These are phyloP conservation scores for Albizia julibrissin DNA, from an alignment of 306 rosid genomes.

Conservation along the genomic window DNA sequence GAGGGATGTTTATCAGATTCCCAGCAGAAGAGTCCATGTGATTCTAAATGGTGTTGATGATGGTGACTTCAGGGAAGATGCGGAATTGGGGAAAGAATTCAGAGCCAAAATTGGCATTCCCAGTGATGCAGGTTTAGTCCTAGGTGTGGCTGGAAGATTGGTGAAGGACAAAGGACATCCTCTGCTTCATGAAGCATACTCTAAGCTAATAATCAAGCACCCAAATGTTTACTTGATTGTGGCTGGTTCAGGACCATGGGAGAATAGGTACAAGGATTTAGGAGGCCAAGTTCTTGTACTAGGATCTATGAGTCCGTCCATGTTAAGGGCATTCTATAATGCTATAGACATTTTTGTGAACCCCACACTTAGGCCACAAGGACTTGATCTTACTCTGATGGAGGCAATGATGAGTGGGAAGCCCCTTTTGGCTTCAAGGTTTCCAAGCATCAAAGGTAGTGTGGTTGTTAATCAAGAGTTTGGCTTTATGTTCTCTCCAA, in stretches of 20 bases:
- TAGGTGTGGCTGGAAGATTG: slow-evolving; percentile 94
- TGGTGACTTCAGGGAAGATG: slow-evolving; percentile 56
- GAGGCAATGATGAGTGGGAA: slow-evolving; percentile 96
- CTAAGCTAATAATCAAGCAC: slow-evolving; percentile 50
- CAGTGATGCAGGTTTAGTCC: slow-evolving; percentile 62
- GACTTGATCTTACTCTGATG: slow-evolving; percentile 91
- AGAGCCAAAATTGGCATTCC: slow-evolving; percentile 65
- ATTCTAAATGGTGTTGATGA: slow-evolving; percentile 88
- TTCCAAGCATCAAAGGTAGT: slow-evolving; percentile 89
- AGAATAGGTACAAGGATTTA: slow-evolving; percentile 64
- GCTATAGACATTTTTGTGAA: slow-evolving; percentile 82
- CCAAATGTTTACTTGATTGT: slow-evolving; percentile 66
- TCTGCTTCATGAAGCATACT: slow-evolving; percentile 78
- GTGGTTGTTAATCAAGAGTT: slow-evolving; percentile 76
- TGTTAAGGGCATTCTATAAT: slow-evolving; percentile 70
- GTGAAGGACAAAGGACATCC: slow-evolving; percentile 97
- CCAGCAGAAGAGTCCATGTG: slow-evolving; percentile 75
- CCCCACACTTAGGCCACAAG: slow-evolving; percentile 92
- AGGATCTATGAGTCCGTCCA: slow-evolving; percentile 80
- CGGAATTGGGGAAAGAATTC: slow-evolving; percentile 53
- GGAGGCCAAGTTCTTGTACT: slow-evolving; percentile 74
- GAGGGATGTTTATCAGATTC: slow-evolving; percentile 86
- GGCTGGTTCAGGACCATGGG: slow-evolving; percentile 98
- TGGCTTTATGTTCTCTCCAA: slow-evolving; percentile 89
- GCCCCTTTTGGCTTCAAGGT: slow-evolving; percentile 84